Evolutionary conservation across 2,329 filamentous ascomycete genomes (phyloP).

Genomic region (Cercospora nicotianae): DNA sequence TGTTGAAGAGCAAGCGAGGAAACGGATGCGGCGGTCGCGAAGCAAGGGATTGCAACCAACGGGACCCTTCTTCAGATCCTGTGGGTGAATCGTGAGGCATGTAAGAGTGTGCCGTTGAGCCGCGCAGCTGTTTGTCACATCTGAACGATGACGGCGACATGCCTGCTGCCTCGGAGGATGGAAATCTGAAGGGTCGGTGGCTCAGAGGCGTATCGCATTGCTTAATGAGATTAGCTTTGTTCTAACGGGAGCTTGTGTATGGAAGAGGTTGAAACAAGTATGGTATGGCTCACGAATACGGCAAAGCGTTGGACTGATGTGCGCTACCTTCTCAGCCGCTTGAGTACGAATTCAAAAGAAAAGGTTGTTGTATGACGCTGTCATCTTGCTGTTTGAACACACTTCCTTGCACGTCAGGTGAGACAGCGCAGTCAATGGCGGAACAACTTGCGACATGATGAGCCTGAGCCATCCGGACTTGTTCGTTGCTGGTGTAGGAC

Average conservation of each 20-base stretch:
- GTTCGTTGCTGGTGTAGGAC: neutral
- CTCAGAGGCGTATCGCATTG: neutral
- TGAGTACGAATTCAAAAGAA: neutral
- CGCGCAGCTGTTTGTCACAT: neutral
- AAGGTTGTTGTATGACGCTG: neutral
- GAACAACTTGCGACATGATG: neutral
- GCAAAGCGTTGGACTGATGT: neutral
- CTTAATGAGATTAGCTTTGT: neutral
- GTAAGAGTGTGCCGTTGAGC: neutral
- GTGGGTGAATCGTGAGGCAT: neutral
- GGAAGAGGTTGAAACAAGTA: neutral
- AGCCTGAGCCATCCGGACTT: neutral
- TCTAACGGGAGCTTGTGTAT: neutral
- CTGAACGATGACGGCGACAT: neutral
- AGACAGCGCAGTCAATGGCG: neutral
- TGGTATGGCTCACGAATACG: neutral
- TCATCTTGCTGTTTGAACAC: neutral
- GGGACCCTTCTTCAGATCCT: neutral
- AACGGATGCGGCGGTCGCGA: neutral
- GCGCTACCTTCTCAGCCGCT: neutral
- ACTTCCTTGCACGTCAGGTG: neutral
- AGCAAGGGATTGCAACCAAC: neutral
- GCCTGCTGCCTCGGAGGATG: neutral
- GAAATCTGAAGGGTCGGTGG: neutral
- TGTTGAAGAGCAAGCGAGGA: neutral